Evolutionary conservation across 495 filamentous ascomycete genomes (phyloP).

Genomic region (Penicillium daleae): DNA sequence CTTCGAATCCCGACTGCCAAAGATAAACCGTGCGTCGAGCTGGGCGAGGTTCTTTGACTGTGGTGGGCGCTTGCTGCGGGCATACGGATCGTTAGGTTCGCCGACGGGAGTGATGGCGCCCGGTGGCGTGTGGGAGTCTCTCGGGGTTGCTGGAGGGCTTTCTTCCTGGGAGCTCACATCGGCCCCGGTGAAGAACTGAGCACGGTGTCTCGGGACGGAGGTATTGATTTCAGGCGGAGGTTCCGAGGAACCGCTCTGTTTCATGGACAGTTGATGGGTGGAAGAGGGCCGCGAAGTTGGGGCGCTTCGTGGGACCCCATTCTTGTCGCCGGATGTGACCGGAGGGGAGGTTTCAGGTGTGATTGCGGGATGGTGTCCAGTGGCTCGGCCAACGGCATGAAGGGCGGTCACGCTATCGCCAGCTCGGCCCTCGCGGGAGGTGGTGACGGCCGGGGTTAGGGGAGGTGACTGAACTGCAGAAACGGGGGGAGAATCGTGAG

Average conservation of each 20-base stretch:
- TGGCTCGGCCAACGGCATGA: constrained; percentile 46
- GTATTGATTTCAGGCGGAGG: constrained; percentile 34
- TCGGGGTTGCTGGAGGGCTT: constrained; percentile 60
- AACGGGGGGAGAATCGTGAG: constrained; percentile 52
- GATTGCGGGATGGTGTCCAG: constrained; percentile 70
- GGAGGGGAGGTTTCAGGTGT: constrained; percentile 49
- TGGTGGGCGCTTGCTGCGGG: constrained; percentile 75
- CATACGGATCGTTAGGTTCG: constrained; percentile 87
- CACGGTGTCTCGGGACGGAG: constrained; percentile 59
- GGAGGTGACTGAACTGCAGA: constrained; percentile 84
- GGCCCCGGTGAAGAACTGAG: constrained; percentile 75
- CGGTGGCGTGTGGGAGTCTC: constrained; percentile 60
- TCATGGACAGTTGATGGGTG: constrained; percentile 43
- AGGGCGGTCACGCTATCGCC: constrained; percentile 32
- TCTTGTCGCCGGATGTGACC: constrained; percentile 35
- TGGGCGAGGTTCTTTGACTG: constrained; percentile 67
- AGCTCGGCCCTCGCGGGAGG: constrained; percentile 52
- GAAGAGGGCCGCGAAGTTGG: constrained; percentile 52
- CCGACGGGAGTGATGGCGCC: constrained; percentile 77
- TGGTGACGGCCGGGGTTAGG: constrained; percentile 80
- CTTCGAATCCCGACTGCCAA: constrained; percentile 63
- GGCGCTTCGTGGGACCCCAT: constrained; percentile 37
- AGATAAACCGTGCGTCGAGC: constrained; percentile 86
- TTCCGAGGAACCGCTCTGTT: constrained; percentile 45
- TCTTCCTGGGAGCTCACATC: constrained; percentile 55